Percentiles rank a stretch among this genome's conserved stretches.
Evolutionary conservation across 2,329 filamentous ascomycete genomes (phyloP).

Genomic region (Hirsutella thompsonii): DNA sequence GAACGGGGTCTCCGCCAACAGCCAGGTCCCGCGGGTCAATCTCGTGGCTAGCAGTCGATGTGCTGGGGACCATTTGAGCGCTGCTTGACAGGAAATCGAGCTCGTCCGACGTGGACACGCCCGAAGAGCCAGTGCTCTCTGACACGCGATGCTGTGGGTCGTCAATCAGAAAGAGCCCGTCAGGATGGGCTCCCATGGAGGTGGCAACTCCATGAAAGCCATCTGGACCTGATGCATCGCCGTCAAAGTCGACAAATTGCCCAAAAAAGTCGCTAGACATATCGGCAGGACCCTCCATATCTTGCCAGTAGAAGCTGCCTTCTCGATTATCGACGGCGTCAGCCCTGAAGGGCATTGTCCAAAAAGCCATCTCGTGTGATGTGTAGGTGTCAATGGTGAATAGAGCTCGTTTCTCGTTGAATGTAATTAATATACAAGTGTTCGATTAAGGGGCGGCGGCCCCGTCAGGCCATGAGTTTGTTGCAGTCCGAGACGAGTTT

Average conservation of each 20-base stretch:
- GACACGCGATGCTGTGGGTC: conserved; percentile 6
- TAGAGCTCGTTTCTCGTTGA: background rate
- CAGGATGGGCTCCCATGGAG: conserved; percentile 11
- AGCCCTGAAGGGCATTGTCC: conserved; percentile 20
- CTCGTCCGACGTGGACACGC: conserved; percentile 21
- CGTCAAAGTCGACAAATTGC: conserved; percentile 24
- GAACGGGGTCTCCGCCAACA: conserved; percentile 7
- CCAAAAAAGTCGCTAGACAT: conserved; percentile 20
- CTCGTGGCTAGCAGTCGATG: conserved; percentile 13
- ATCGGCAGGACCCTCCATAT: conserved; percentile 16
- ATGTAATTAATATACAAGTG: background rate
- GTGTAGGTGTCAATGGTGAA: background rate
- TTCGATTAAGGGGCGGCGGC: background rate
- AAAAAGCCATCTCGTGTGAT: conserved; percentile 18
- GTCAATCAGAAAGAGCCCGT: conserved; percentile 15
- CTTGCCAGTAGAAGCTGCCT: conserved; percentile 21
- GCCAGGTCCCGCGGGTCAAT: conserved; percentile 16
- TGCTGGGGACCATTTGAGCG: conserved; percentile 14
- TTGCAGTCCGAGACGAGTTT: background rate
- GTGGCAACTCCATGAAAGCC: conserved; percentile 9
- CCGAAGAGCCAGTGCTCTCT: conserved; percentile 20
- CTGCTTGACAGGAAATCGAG: conserved; percentile 22
- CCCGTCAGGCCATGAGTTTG: conserved; percentile 1
- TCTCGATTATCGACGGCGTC: conserved; percentile 22
- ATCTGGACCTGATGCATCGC: conserved; percentile 10